Evolutionary conservation across 164 flowering plant genomes (phyloP).

Genomic region (Cinnamomum chago): DNA sequence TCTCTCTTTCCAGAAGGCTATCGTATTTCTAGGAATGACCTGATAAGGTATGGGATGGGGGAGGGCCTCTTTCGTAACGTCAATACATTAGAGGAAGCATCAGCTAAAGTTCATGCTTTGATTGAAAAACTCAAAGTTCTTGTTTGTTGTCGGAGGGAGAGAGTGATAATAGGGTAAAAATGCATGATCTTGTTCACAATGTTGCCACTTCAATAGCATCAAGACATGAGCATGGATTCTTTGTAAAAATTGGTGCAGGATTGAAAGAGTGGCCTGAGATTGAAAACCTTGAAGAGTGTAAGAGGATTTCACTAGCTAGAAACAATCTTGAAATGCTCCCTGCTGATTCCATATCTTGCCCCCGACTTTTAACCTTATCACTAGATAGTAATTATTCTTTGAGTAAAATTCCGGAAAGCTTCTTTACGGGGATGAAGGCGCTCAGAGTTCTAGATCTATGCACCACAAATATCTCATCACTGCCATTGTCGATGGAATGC

Average conservation of each 20-base stretch:
- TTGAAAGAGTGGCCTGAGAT: conserved; percentile 11
- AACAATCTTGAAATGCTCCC: conserved; percentile 6
- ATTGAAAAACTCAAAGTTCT: conserved; percentile 5
- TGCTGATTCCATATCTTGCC: conserved; percentile 3
- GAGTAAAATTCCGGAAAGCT: not conserved
- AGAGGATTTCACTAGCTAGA: conserved; percentile 6
- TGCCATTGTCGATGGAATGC: conserved; percentile 4
- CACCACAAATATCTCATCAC: not conserved
- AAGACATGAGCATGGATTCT: not conserved
- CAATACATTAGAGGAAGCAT: conserved; percentile 13
- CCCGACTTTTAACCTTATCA: conserved; percentile 8
- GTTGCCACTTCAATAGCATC: conserved; percentile 11
- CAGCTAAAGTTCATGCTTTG: not conserved
- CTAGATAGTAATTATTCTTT: not conserved
- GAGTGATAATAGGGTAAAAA: not conserved
- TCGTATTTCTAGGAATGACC: not conserved
- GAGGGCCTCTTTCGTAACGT: not conserved
- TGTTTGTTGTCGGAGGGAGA: conserved; percentile 12
- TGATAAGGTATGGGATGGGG: conserved; percentile 9
- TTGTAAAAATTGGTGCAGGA: conserved; percentile 2
- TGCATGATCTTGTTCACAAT: conserved; percentile 18
- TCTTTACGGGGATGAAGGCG: conserved; percentile 11
- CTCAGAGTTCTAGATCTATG: conserved; percentile 11
- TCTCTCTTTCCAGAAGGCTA: conserved; percentile 14
- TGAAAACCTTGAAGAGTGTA: not conserved